Base-by-base conservation (phyloP, 768 basidiomycete genomes). In the Hygrophorus russula region DNA sequence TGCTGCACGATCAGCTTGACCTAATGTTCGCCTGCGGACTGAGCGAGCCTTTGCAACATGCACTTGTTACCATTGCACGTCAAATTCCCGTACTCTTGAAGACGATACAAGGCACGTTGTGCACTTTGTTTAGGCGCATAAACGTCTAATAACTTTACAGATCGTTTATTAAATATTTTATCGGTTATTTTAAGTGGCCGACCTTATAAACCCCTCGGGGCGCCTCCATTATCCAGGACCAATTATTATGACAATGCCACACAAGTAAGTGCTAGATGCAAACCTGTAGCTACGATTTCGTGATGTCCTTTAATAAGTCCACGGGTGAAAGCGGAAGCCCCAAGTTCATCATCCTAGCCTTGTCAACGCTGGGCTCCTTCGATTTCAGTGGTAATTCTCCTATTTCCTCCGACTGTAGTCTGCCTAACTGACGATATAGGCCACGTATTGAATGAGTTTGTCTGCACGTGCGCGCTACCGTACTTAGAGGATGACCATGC, bases 1-100 rank as follows among this genome's bases (percentile, higher is more conserved):
- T 94, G 36, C 71, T 99, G 45, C 96, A 97, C 60, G 96, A 98
- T 56, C 86, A 97, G 51, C 76, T 99, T 27, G 93, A 98, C 59
- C 68, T 96, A 32, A 98, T 99, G 87, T 86, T 98, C 56, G 84
- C 81, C 0, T 94, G 85, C 56, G 94, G 92, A 3, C 63, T 99
- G 48, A 93, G 87, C 55, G 91, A 93, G 49, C 80, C 92, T 10
- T 69, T 99, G 32, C 76, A 81, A 27, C 76, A 84, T 52, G 90
- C 94, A 0, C 70, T 99, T 7, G 75, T 78, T 10, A 83, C 81
- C 18, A 90, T 97, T 44, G 83, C 88, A 0, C 74, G 76, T 46
- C 76, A 83, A 53, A 98, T 99, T 14, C 87, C 87, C 3, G 93
- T 96, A 0, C 65, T 99, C 5, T 65, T 97, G 42, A 85, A 80